Evolutionary conservation across 2,329 filamentous ascomycete genomes (phyloP).

Genomic region (Pochonia chlamydosporia): DNA sequence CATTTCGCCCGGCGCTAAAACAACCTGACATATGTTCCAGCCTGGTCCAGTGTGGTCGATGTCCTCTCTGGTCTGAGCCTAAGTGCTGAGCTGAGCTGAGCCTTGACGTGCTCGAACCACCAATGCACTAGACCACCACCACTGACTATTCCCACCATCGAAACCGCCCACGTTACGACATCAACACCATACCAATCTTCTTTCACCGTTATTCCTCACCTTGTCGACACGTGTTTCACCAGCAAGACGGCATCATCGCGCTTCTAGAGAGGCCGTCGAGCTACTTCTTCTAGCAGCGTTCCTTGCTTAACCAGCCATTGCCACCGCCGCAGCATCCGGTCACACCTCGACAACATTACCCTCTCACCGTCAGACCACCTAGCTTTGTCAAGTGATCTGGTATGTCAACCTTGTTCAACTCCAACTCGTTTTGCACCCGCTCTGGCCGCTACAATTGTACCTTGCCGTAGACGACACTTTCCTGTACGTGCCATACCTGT

Average conservation of each 20-base stretch:
- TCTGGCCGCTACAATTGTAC: too few species aligned
- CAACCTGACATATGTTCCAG: background rate
- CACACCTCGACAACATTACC: background rate
- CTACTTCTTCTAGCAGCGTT: background rate
- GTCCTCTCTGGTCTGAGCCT: too few species aligned
- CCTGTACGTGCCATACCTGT: too few species aligned
- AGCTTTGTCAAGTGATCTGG: background rate
- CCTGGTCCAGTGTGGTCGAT: too few species aligned
- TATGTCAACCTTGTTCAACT: background rate
- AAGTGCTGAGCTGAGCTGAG: too few species aligned
- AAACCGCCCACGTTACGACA: too few species aligned
- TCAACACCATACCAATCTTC: background rate
- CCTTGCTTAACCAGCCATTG: background rate
- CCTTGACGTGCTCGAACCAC: too few species aligned
- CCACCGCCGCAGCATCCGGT: background rate
- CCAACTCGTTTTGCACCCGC: too few species aligned
- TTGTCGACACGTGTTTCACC: background rate
- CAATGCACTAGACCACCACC: too few species aligned
- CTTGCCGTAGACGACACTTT: too few species aligned
- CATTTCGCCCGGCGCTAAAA: slow-evolving; percentile 8
- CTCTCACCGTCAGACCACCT: background rate
- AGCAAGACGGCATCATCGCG: background rate
- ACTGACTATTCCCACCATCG: too few species aligned
- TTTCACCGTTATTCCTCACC: background rate
- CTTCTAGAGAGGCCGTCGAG: background rate